A percentile compares a stretch with the other conserved stretches of the same genome.
Conservation (phyloP, 164 flowering plant genomes). For the Stephania cephalantha region DNA sequence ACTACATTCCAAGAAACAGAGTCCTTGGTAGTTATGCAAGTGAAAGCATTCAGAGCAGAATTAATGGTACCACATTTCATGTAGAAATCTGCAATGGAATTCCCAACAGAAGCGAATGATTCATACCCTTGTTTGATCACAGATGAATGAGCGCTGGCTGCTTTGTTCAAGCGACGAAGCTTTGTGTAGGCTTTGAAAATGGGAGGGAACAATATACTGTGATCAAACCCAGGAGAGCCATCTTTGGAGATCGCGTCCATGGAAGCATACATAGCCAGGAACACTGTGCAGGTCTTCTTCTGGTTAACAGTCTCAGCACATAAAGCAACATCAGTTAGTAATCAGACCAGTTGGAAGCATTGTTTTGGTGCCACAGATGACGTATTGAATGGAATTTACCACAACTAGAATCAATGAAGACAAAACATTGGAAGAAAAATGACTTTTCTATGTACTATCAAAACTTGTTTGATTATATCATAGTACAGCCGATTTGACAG, state of each 20-base stretch:
- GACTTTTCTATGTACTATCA: too few species aligned
- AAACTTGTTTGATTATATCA: too few species aligned
- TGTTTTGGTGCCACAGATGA: too few species aligned
- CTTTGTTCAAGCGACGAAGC: slow-evolving; percentile 29
- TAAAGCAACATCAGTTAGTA: too few species aligned
- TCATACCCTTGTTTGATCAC: slow-evolving; percentile 52
- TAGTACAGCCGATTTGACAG: too few species aligned
- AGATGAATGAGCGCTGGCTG: slow-evolving; percentile 46
- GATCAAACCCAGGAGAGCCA: slow-evolving; percentile 25
- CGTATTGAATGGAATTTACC: too few species aligned
- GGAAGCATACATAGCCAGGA: background rate
- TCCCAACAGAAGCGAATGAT: slow-evolving; percentile 44
- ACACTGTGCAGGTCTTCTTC: background rate
- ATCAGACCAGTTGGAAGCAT: too few species aligned
- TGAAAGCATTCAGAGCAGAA: slow-evolving; percentile 41
- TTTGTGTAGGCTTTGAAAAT: slow-evolving; percentile 51
- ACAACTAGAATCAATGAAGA: too few species aligned
- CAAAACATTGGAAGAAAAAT: too few species aligned
- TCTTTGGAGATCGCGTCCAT: slow-evolving; percentile 23
- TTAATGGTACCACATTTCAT: slow-evolving; percentile 34
- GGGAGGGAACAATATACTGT: slow-evolving; percentile 33
- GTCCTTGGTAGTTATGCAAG: slow-evolving; percentile 33
- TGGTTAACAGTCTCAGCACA: too few species aligned
- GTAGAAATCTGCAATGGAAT: slow-evolving; percentile 64
- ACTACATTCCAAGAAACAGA: slow-evolving; percentile 77